phyloP scores from a whole-genome alignment of 2,329 filamentous ascomycete genomes.

The Colletotrichum magnum region DNA sequence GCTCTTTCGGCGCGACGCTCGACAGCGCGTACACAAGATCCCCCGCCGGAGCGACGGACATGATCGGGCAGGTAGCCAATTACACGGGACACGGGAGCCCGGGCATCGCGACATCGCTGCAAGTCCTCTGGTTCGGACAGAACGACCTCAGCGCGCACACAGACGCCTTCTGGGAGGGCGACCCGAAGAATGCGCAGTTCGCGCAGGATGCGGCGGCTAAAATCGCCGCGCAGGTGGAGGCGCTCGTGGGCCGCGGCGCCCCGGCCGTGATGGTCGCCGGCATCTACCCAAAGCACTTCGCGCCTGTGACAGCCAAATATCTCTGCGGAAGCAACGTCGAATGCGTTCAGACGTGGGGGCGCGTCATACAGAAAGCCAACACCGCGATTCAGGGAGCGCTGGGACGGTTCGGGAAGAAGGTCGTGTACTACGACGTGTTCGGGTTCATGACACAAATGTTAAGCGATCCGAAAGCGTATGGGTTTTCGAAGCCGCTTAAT shows the following conservation, averaged over 20 bases:
- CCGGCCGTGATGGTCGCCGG: slow-evolving; percentile 12
- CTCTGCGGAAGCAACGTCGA: slow-evolving; percentile 4
- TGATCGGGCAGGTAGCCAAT: slow-evolving; percentile 11
- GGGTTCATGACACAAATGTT: slow-evolving; percentile 14
- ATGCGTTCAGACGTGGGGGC: slow-evolving; percentile 15
- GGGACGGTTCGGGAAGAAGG: slow-evolving; percentile 11
- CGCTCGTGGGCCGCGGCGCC: background rate
- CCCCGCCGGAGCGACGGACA: slow-evolving; percentile 17
- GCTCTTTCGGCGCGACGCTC: slow-evolving; percentile 23
- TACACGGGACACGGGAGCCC: background rate
- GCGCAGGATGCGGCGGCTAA: slow-evolving; percentile 15
- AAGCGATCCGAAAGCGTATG: slow-evolving; percentile 4
- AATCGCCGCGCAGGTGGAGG: slow-evolving; percentile 4
- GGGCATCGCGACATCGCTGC: background rate
- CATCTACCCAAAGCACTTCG: slow-evolving; percentile 5
- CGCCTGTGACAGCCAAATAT: slow-evolving; percentile 6
- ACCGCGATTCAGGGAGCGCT: slow-evolving; percentile 2
- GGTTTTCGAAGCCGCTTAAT: slow-evolving; percentile 11
- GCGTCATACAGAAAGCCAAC: slow-evolving; percentile 5
- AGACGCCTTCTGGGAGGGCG: slow-evolving; percentile 20
- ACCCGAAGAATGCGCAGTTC: slow-evolving; percentile 16
- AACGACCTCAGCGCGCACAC: slow-evolving; percentile 28
- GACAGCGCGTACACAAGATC: slow-evolving; percentile 27
- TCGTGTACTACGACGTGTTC: slow-evolving; percentile 18
- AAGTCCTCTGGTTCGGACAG: slow-evolving; percentile 14